These are phyloP conservation scores for Aureobasidium subglaciale DNA, from an alignment of 2,329 filamentous ascomycete genomes.

Conservation along the genomic window DNA sequence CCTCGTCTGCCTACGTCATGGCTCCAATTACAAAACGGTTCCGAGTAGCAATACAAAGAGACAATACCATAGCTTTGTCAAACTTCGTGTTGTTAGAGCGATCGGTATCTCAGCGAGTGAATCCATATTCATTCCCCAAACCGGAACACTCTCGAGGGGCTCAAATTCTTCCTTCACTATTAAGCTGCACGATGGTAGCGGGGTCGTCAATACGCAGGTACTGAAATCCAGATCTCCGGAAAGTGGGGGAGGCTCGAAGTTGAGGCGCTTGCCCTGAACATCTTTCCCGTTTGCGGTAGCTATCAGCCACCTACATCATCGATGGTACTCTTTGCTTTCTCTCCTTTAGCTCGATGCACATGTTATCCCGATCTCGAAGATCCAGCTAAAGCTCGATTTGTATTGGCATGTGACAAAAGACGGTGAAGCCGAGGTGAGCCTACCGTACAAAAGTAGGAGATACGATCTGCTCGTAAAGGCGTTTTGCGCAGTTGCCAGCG, in stretches of 20 bases:
- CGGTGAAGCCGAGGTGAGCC: background rate
- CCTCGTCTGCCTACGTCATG: slow-evolving; percentile 3
- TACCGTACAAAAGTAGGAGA: background rate
- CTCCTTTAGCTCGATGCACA: background rate
- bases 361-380: background rate
- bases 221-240: background rate
- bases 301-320: slow-evolving; percentile 7
- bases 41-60: background rate
- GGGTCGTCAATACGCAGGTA: background rate
- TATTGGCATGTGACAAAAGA: background rate
- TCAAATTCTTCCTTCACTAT: too few relatives aligned
- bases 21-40: background rate
- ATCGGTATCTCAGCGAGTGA: background rate
- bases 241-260: slow-evolving; percentile 11
- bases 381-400: background rate
- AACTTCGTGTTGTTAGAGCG: background rate
- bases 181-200: background rate
- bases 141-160: too few relatives aligned
- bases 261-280: background rate
- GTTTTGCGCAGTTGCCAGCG: background rate
- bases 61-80: background rate
- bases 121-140: too few relatives aligned
- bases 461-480: background rate
- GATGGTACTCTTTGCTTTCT: background rate
- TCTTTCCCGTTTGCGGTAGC: slow-evolving; percentile 10